phyloP scores from a whole-genome alignment of 2,329 filamentous ascomycete species.

The Fusarium drepaniforme region DNA sequence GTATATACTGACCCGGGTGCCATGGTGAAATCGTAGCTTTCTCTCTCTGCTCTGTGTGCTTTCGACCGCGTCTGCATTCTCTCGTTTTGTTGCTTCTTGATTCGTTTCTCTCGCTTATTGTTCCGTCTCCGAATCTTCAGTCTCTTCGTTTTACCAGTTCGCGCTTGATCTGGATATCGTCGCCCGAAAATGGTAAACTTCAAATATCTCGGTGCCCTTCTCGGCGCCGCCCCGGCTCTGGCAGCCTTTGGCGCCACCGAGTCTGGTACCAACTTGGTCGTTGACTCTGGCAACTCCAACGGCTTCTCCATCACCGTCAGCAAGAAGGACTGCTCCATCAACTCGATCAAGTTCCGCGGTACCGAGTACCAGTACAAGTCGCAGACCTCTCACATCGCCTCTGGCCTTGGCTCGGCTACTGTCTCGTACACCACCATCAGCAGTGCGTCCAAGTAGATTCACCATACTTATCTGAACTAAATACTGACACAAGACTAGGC shows the following conservation, averaged over 20 bases:
- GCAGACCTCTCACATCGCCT: constrained; percentile 55
- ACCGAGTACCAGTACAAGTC: constrained; percentile 67
- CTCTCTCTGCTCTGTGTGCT: not conserved
- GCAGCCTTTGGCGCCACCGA: constrained; percentile 58
- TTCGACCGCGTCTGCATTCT: constrained; percentile 4
- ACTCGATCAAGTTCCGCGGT: constrained; percentile 70
- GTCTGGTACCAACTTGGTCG: constrained; percentile 55
- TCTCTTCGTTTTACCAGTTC: not conserved
- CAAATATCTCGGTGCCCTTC: constrained; percentile 43
- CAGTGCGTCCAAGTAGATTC: constrained; percentile 33
- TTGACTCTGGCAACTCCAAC: constrained; percentile 63
- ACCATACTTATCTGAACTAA: not conserved
- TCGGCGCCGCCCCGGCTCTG: constrained; percentile 46
- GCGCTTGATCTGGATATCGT: constrained; percentile 26
- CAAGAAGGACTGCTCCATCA: constrained; percentile 71
- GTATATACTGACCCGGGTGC: constrained; percentile 21
- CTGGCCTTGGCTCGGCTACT: constrained; percentile 61
- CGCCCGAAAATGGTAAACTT: constrained; percentile 37
- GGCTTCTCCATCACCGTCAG: constrained; percentile 64
- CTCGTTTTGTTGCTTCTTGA: not conserved
- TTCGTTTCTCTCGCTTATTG: constrained; percentile 1
- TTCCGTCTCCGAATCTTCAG: not conserved
- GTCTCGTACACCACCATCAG: constrained; percentile 61
- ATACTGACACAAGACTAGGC: constrained; percentile 28
- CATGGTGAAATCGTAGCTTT: not conserved